These are phyloP conservation scores for Amylocystis lapponica DNA, from an alignment of 768 basidiomycete genomes.

Conservation along the genomic window DNA sequence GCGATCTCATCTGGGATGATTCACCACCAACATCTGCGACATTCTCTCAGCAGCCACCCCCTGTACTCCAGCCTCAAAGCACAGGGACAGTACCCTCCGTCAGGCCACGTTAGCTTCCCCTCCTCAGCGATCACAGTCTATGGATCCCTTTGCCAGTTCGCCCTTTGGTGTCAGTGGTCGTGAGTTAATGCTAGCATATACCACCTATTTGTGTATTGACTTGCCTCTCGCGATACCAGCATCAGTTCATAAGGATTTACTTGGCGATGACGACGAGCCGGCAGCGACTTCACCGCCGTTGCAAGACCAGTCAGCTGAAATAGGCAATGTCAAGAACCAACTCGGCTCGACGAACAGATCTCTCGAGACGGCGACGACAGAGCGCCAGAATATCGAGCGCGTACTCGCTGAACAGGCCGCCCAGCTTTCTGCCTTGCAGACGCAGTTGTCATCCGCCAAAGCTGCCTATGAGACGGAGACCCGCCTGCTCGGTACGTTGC, in stretches of 20 bases:
- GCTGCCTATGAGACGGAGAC: slow-evolving; percentile 84
- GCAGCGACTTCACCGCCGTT: slow-evolving; percentile 43
- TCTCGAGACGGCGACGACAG: slow-evolving; percentile 56
- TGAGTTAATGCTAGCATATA: slow-evolving; percentile 3
- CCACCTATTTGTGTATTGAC: slow-evolving; percentile 8
- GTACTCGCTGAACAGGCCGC: slow-evolving; percentile 61
- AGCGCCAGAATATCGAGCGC: slow-evolving; percentile 62
- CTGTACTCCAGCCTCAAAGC: slow-evolving; percentile 34
- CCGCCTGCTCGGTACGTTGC: slow-evolving; percentile 57
- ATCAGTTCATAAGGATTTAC: slow-evolving; percentile 42
- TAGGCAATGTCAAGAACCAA: slow-evolving; percentile 85
- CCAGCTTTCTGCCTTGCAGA: slow-evolving; percentile 76
- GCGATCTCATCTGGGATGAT: slow-evolving; percentile 43
- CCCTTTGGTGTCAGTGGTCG: slow-evolving; percentile 15
- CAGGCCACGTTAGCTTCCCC: slow-evolving; percentile 11
- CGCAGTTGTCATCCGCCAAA: slow-evolving; percentile 77
- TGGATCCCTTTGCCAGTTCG: slow-evolving; percentile 20
- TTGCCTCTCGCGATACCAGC: background rate
- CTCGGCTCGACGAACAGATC: slow-evolving; percentile 74
- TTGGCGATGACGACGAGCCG: slow-evolving; percentile 68
- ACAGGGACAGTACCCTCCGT: slow-evolving; percentile 27
- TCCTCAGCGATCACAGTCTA: slow-evolving; percentile 8
- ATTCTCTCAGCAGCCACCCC: slow-evolving; percentile 39
- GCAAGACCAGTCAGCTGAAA: slow-evolving; percentile 75
- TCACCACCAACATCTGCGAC: slow-evolving; percentile 27